These are phyloP conservation scores for Letharia lupina DNA, from an alignment of 495 filamentous ascomycete species.

Conservation along the genomic window DNA sequence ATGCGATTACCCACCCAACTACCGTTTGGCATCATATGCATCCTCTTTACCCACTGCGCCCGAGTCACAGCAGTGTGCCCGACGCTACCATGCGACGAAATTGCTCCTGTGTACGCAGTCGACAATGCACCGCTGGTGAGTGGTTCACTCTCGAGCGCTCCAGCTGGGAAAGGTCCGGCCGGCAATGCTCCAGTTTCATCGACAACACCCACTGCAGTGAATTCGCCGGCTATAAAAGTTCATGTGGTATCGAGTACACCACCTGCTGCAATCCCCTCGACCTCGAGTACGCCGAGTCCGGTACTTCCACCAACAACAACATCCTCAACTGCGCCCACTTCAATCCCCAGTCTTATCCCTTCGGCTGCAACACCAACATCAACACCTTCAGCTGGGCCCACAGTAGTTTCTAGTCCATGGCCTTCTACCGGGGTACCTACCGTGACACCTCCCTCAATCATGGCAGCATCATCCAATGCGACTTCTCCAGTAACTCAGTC, in stretches of 20 bases:
- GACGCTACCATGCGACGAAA: neutral
- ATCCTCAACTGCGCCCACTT: neutral
- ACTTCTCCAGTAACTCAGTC: neutral
- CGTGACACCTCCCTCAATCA: neutral
- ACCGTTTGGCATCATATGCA: neutral
- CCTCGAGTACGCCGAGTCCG: neutral
- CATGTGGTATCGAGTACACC: neutral
- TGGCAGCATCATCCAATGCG: neutral
- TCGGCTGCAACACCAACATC: neutral
- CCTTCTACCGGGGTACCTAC: neutral
- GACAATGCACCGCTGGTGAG: neutral
- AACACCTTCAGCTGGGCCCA: neutral
- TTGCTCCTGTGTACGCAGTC: neutral
- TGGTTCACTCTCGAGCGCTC: neutral
- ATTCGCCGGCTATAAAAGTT: neutral
- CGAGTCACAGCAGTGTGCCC: constrained; percentile 5
- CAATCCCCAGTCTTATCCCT: neutral
- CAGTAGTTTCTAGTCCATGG: neutral
- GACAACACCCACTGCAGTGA: neutral
- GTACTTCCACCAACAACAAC: neutral
- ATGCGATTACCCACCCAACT: neutral
- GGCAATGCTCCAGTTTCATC: neutral
- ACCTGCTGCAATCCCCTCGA: neutral
- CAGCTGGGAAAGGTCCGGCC: neutral
- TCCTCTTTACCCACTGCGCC: neutral